These are phyloP conservation scores for Leishmania martiniquensis DNA, from an alignment of 208 protist species.

Conservation along the genomic window DNA sequence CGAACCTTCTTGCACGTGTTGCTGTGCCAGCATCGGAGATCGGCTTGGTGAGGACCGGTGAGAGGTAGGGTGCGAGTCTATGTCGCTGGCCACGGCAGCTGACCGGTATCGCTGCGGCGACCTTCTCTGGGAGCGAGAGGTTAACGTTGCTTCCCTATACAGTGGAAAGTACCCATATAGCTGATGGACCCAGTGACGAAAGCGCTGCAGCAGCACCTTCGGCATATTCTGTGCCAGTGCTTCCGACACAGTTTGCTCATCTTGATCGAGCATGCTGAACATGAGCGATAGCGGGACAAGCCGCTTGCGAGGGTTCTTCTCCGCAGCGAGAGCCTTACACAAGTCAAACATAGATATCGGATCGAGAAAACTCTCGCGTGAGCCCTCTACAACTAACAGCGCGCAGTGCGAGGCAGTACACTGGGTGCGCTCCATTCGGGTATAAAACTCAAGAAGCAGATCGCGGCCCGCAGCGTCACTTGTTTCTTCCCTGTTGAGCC, in stretches of 20 bases:
- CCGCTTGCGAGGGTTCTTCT: conserved; percentile 67
- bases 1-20: not conserved
- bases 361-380: conserved; percentile 83
- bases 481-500: conserved; percentile 33
- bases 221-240: conserved; percentile 60
- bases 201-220: conserved; percentile 61
- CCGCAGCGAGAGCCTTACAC: conserved; percentile 66
- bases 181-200: conserved; percentile 72
- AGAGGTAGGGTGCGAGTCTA: conserved; percentile 21
- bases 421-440: conserved; percentile 56
- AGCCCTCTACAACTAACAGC: conserved; percentile 75
- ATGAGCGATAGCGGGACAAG: conserved; percentile 78
- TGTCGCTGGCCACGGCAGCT: conserved; percentile 27
- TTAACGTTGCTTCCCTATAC: conserved; percentile 6
- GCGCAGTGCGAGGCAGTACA: conserved; percentile 60
- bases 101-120: conserved; percentile 34
- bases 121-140: conserved; percentile 11
- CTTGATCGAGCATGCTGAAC: conserved; percentile 86
- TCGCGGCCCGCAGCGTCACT: conserved; percentile 18
- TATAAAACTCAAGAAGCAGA: conserved; percentile 42
- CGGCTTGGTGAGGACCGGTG: conserved; percentile 22
- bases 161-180: conserved; percentile 55
- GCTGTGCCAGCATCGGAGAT: conserved; percentile 10
- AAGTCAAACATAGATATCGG: conserved; percentile 79
- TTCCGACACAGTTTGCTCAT: conserved; percentile 73